Percentiles rank a stretch among this genome's conserved stretches.
These are phyloP conservation scores for Epichloe coenophiala DNA, from an alignment of 2,329 filamentous ascomycete genomes.

Conservation along the genomic window DNA sequence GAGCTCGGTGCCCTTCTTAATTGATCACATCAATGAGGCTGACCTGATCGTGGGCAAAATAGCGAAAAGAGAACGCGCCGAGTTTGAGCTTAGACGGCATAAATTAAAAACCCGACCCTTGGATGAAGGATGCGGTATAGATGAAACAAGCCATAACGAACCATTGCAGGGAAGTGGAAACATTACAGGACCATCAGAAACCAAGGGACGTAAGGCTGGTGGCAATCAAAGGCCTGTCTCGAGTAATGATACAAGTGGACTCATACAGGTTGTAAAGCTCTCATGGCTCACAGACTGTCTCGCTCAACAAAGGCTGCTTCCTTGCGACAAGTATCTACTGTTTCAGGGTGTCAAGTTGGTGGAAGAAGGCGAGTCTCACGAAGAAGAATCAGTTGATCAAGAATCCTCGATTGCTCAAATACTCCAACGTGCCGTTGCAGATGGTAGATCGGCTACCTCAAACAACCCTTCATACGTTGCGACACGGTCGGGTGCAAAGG, in stretches of 20 bases:
- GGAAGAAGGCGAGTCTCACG: not conserved
- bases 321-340: conserved; percentile 36
- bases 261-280: conserved; percentile 43
- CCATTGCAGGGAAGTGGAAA: not conserved
- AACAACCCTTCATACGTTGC: not conserved
- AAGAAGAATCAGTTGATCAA: not conserved
- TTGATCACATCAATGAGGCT: conserved; percentile 59
- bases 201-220: not conserved
- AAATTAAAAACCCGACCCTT: conserved; percentile 42
- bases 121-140: not conserved
- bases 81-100: conserved; percentile 61
- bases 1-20: conserved; percentile 50
- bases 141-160: not conserved
- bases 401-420: conserved; percentile 3
- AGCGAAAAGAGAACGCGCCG: conserved; percentile 52
- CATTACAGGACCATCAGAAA: not conserved
- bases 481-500: not conserved
- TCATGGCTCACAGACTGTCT: conserved; percentile 45
- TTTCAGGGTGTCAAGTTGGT: conserved; percentile 34
- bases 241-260: not conserved
- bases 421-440: conserved; percentile 11
- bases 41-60: conserved; percentile 63
- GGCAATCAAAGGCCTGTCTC: not conserved
- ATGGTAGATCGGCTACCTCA: conserved; percentile 3
- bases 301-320: conserved; percentile 28